Conservation (phyloP, 257 asterid genomes). For the Solanum gracilifrons region DNA sequence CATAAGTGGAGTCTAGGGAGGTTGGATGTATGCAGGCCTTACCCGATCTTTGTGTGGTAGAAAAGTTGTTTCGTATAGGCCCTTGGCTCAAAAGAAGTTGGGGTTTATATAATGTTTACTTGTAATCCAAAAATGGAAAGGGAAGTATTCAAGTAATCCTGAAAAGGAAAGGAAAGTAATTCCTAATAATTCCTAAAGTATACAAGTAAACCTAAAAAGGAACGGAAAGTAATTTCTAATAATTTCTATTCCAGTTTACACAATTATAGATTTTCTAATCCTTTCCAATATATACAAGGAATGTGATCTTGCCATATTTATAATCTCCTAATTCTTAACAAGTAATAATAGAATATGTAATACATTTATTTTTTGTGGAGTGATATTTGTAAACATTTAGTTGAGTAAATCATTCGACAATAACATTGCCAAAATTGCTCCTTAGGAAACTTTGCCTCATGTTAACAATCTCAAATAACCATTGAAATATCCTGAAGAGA, state of each 20-base stretch:
- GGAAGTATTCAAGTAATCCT: neutral
- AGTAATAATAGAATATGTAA: neutral
- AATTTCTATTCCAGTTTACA: neutral
- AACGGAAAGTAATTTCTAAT: neutral
- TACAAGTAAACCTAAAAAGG: neutral
- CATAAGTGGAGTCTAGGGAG: neutral
- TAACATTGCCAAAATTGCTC: neutral
- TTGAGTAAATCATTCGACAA: neutral
- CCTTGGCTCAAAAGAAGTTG: neutral
- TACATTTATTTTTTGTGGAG: neutral
- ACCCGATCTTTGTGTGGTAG: neutral
- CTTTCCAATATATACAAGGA: neutral
- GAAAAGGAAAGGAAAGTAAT: neutral
- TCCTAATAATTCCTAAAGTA: neutral
- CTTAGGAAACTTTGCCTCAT: neutral
- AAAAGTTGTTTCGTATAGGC: neutral
- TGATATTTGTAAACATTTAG: neutral
- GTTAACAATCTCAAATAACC: neutral
- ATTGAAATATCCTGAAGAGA: neutral
- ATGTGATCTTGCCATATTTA: neutral
- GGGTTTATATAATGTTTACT: neutral
- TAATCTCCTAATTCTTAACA: neutral
- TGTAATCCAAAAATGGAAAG: neutral
- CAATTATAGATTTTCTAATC: neutral
- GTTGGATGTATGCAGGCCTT: neutral